These are phyloP conservation scores for Rhodotorula sp. DNA, from an alignment of 1,284 basidiomycete species.

Conservation along the genomic window DNA sequence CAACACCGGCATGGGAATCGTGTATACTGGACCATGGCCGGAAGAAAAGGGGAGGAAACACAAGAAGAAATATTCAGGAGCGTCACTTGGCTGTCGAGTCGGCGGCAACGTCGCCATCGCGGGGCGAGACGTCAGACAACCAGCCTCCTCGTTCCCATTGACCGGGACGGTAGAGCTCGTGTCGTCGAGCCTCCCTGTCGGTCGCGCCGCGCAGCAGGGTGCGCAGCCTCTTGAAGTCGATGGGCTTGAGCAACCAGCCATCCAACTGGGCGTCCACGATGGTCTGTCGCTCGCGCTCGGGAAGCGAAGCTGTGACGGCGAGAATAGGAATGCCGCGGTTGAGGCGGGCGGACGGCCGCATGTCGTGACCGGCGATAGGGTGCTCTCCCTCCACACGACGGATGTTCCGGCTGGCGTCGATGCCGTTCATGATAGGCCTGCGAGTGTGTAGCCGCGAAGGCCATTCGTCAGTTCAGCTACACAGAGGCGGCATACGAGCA, in stretches of 20 bases:
- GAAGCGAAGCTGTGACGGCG: constrained; percentile 47
- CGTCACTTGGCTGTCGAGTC: background rate
- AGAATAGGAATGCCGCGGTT: constrained; percentile 50
- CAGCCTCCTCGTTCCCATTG: constrained; percentile 39
- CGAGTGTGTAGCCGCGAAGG: too few species aligned
- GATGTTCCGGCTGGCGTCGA: constrained; percentile 43
- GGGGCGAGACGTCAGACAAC: constrained; percentile 9
- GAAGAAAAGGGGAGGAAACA: background rate
- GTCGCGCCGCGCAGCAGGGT: constrained; percentile 62
- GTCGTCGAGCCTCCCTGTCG: constrained; percentile 57
- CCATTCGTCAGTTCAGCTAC: background rate
- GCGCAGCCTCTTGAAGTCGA: constrained; percentile 55
- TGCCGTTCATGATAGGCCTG: constrained; percentile 44
- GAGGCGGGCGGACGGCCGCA: constrained; percentile 30
- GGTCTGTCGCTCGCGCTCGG: constrained; percentile 34
- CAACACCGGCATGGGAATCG: background rate
- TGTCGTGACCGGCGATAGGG: background rate
- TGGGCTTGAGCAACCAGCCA: constrained; percentile 43
- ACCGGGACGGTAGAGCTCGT: constrained; percentile 57
- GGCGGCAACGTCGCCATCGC: background rate
- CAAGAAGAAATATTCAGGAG: background rate
- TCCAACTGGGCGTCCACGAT: constrained; percentile 41
- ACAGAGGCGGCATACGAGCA: background rate
- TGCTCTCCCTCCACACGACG: constrained; percentile 36
- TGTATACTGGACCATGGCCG: background rate